Base-by-base conservation (phyloP, 805 yeast genomes). In the Schwanniomyces occidentalis region DNA sequence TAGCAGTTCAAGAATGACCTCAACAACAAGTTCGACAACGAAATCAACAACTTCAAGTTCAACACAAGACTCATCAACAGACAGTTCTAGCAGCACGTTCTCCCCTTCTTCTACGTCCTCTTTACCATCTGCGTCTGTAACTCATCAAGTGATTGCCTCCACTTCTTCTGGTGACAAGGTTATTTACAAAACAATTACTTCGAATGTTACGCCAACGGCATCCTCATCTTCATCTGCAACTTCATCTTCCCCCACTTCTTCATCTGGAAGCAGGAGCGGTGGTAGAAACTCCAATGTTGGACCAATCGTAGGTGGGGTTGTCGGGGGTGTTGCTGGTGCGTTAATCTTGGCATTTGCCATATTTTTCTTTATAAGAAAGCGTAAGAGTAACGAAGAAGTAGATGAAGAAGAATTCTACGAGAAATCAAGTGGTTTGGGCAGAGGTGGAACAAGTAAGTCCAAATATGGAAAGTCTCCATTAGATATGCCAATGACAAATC, bases 401-500 rank as follows among this genome's bases (percentile, higher is more conserved):
- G 71, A 65, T 26, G 71, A 65, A 39, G 71, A 63, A 40, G 60
- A 52, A 30, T 62, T 46, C 38, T 57, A 49, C 48, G 62, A 58
- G 32, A 61, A 63, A 33, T 47, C 53, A 26, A 38, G 40, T 7
- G 49, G 48, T 19, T 44, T 38, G 6, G 32, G 44, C 5, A 30
- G 52, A 10, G 52, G 54, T 8, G 48, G 51, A 6, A 39, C 44
- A 15, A 50, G 42, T 27, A 45, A 41, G 32, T 44, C 52, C 4
- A 32, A 38, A 16, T 33, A 27, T n/a, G 48, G 44, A 8, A 51
- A 53, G 30, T 48, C 54, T 20, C 58, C 57, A 19, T 58, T 51
- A 42, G 71, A 52, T 40, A 64, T 57, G 71, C 63, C 66, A 40
- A 52, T 68, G 63, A 44, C 71, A 43, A 80, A 83, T 51, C 89